Base-by-base conservation (phyloP, 2,329 filamentous ascomycete genomes). In the Fusarium sp. region DNA sequence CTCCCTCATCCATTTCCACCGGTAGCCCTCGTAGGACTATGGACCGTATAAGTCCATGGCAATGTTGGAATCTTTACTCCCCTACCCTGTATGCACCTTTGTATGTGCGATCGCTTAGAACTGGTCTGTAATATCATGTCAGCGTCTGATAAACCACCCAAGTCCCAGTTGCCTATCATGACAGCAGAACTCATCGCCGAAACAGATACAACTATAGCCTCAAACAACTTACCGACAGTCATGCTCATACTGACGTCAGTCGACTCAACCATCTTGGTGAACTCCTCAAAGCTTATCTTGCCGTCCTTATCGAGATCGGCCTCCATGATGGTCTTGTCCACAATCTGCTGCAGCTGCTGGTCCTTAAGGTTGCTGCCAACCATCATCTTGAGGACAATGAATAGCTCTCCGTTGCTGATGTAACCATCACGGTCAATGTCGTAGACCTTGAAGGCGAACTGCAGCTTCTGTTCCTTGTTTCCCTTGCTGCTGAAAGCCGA, bases 361-460 rank as follows among this genome's bases (percentile, higher is more conserved):
- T 99, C 96, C 89, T 99, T 99, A 80, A 99, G 87, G 84, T 99
- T 99, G 87, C 94, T 98, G 69, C 96, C 96, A 58, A 99, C 96
- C 96, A 99, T 99, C 96, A 99, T 99, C 93, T 99, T 99, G 80
- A 99, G 89, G 80, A 99, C 96, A 80, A 99, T 98, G 84, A 98
- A 99, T 58, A 99, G 90, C 87, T 99, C 96, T 79, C 96, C 96
- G 84, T 99, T 99, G 87, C 94, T 97, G 81, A 99, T 99, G 86
- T 94, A 99, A 31, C 96, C 96, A 83, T 99, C 96, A 69, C 96
- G 94, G 84, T 99, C 96, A 80, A 99, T 98, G 83, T 99, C 96
- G 88, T 99, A 99, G 70, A 99, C 96, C 84, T 98, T 98, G 90
- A 99, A 99, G 49, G 96, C 96, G 81, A 99, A 99, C 62, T 91